phyloP scores from a whole-genome alignment of 1,284 basidiomycete genomes.

The Melampsora americana region DNA sequence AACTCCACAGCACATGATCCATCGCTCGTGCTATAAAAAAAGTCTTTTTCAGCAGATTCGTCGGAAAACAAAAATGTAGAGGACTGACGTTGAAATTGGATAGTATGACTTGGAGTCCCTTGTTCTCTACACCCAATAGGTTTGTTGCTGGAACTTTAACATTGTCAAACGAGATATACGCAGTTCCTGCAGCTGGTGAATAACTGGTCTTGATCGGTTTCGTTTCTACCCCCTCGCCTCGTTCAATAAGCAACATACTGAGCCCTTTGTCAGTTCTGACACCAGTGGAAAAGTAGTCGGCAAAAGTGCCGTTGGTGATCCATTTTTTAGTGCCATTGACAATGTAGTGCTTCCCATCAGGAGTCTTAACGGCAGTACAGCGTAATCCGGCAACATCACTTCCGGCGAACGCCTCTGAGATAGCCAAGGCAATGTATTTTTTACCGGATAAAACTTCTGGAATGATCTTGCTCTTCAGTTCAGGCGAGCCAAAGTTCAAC shows the following conservation, averaged over 20 bases:
- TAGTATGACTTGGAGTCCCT: slow-evolving; percentile 70
- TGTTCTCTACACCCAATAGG: slow-evolving; percentile 76
- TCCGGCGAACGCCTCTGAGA: slow-evolving; percentile 86
- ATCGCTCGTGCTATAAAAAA: slow-evolving; percentile 54
- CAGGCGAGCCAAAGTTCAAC: slow-evolving; percentile 75
- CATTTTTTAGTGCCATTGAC: slow-evolving; percentile 87
- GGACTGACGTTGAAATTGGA: slow-evolving; percentile 56
- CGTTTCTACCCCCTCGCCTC: slow-evolving; percentile 66
- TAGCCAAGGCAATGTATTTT: slow-evolving; percentile 78
- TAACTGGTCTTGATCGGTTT: slow-evolving; percentile 80
- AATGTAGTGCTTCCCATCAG: slow-evolving; percentile 75
- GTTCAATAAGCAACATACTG: slow-evolving; percentile 75
- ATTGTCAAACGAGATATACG: slow-evolving; percentile 81
- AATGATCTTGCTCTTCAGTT: slow-evolving; percentile 71
- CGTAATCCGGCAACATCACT: slow-evolving; percentile 75
- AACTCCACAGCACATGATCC: slow-evolving; percentile 70
- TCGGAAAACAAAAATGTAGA: slow-evolving; percentile 38
- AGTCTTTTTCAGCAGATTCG: neutral
- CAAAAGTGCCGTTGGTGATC: slow-evolving; percentile 75
- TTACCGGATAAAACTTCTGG: slow-evolving; percentile 75
- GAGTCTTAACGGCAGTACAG: slow-evolving; percentile 74
- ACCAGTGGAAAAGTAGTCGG: slow-evolving; percentile 49
- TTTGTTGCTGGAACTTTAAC: slow-evolving; percentile 80
- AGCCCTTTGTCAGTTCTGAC: slow-evolving; percentile 67
- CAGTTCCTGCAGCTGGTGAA: slow-evolving; percentile 67